Evolutionary conservation across 257 asterid species (phyloP).

Genomic region (Solanum medicagineum): DNA sequence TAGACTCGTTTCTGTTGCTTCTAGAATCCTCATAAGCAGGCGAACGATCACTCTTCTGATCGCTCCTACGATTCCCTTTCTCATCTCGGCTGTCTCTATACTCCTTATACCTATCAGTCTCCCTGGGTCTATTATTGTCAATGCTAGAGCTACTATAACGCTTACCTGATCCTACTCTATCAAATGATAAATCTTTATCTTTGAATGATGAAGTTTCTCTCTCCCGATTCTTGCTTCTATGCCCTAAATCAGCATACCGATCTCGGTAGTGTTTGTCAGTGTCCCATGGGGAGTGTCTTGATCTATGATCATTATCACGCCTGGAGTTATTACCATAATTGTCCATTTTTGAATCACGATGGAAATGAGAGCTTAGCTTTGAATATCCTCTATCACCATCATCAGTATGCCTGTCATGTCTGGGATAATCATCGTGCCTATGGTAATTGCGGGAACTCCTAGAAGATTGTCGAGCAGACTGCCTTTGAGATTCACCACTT

Average conservation of each 20-base stretch:
- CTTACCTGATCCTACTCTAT: constrained; percentile 46
- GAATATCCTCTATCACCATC: constrained; percentile 60
- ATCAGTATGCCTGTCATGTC: constrained; percentile 46
- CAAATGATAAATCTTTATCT: constrained; percentile 31
- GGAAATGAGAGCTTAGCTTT: constrained; percentile 42
- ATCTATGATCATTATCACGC: constrained; percentile 37
- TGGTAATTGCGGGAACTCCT: constrained; percentile 27
- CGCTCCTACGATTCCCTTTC: constrained; percentile 29
- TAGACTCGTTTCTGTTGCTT: constrained; percentile 28
- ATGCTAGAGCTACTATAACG: constrained; percentile 18
- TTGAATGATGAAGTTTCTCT: constrained; percentile 12
- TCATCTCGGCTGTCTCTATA: constrained; percentile 36
- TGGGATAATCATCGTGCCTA: constrained; percentile 41
- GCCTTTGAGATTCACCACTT: constrained; percentile 37
- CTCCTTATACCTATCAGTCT: constrained; percentile 28
- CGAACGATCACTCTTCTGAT: constrained; percentile 24
- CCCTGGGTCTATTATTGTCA: constrained; percentile 26
- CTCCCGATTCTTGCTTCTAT: constrained; percentile 33
- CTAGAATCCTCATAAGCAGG: constrained; percentile 44
- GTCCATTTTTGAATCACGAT: constrained; percentile 36
- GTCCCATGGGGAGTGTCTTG: constrained; percentile 39
- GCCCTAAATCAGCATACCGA: constrained; percentile 35
- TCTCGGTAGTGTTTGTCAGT: constrained; percentile 30
- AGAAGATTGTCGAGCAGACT: constrained; percentile 51
- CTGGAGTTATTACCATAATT: constrained; percentile 23